A percentile compares a stretch with the other conserved stretches of the same genome.
Conservation (phyloP, 1,139 yeast species). For the Scheffersomyces quercinus region DNA sequence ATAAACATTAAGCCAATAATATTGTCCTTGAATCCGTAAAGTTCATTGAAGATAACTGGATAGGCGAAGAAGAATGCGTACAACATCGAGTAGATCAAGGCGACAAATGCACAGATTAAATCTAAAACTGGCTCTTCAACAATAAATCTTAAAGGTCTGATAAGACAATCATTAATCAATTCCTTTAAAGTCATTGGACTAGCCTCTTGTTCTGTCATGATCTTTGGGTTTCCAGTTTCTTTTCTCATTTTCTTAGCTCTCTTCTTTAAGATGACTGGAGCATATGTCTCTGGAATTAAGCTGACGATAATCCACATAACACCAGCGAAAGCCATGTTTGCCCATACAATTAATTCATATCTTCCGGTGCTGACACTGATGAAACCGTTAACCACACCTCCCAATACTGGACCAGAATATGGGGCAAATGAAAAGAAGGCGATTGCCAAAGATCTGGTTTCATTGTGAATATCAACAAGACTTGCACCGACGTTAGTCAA, state of each 20-base stretch:
- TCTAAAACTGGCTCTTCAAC: constrained; percentile 82
- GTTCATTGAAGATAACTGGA: constrained; percentile 69
- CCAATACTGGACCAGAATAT: constrained; percentile 88
- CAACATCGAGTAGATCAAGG: constrained; percentile 79
- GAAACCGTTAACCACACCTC: constrained; percentile 89
- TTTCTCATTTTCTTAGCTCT: constrained; percentile 71
- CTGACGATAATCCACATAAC: constrained; percentile 68
- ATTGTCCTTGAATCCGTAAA: constrained; percentile 69
- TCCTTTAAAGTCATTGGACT: constrained; percentile 66
- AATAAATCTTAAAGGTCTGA: constrained; percentile 74
- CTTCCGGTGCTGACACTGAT: constrained; percentile 68
- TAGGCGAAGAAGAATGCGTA: constrained; percentile 93
- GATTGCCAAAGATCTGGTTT: constrained; percentile 84
- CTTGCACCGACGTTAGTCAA: constrained; percentile 88
- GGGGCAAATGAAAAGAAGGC: constrained; percentile 93
- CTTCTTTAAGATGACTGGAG: constrained; percentile 77
- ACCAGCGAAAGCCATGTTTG: constrained; percentile 90
- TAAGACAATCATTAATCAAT: constrained; percentile 63
- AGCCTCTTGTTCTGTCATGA: constrained; percentile 92
- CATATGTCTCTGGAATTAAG: constrained; percentile 82
- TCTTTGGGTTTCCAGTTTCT: constrained; percentile 77
- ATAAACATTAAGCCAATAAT: constrained; percentile 80
- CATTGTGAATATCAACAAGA: constrained; percentile 79
- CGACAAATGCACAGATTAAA: constrained; percentile 80
- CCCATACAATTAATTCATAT: constrained; percentile 79